Base-by-base conservation (phyloP, 306 rosid species). In the Castanea mollissima region DNA sequence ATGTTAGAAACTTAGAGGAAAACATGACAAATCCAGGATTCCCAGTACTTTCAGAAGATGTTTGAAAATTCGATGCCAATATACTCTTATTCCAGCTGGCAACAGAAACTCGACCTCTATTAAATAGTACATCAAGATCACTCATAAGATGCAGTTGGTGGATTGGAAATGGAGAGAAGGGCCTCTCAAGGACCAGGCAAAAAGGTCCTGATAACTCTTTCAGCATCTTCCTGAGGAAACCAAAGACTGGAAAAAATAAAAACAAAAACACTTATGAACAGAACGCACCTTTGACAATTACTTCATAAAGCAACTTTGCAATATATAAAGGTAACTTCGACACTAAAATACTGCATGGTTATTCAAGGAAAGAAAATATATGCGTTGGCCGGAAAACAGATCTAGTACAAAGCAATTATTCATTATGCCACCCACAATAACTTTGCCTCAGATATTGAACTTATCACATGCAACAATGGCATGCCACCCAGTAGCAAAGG, bases 61-160 rank as follows among this genome's bases (percentile, higher is more conserved):
- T 46, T 73, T 85, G 91, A 73, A 91, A 85, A 86, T 84, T 87
- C 65, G 92, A 86, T 38, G 97, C 91, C 86, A 92, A 82, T 35
- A 85, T 55, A 41, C 82, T 65, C 83, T 86, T 90, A 83, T 90
- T 89, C 97, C 99, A 94, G 19, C 97, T 91, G 68, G 85, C 85
- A 64, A 94, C 49, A 65, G 99, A 90, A 80, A 91, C 97, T 83
- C 89, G 87, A 12, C 97, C 97, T 86, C 91, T 89, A 81, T 92
- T 94, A 82, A 89, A 92, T 67, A 88, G 41, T 80, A 88, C 78
- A 74, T 94, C 97, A 21, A 88, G 78, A 83, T 85, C 94, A 82
- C 83, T 84, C 83, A 63, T 82, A 72, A 79, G 83, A 78, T 87
- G 88, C 75, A 86, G 83, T 31, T 82, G 83, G 25, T 88, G 92